phyloP scores from a whole-genome alignment of 1,284 basidiomycete species.

The Tylopilus sp. region DNA sequence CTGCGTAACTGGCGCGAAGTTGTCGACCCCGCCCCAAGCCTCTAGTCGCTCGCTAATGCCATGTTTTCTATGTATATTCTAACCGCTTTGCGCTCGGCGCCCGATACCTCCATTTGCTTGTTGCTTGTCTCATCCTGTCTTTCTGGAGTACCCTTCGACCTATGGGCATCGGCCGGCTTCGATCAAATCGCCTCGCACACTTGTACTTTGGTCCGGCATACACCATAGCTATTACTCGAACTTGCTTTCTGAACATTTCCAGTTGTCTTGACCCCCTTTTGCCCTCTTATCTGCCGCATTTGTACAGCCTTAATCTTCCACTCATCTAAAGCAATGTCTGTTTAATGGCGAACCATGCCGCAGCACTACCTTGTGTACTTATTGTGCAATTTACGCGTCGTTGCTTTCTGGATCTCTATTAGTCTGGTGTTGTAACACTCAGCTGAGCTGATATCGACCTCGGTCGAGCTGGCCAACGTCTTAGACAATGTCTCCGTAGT shows the following conservation, averaged over 20 bases:
- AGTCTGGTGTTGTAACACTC: too few relatives aligned
- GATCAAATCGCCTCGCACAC: conserved; percentile 52
- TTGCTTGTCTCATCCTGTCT: conserved; percentile 33
- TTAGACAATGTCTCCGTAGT: too few relatives aligned
- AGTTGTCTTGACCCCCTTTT: conserved; percentile 35
- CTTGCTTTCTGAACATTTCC: conserved; percentile 45
- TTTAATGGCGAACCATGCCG: conserved; percentile 36
- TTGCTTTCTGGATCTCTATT: conserved; percentile 23
- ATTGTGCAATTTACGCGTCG: conserved; percentile 37
- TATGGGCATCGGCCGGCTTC: conserved; percentile 34
- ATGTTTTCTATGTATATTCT: conserved; percentile 40
- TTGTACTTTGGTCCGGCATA: conserved; percentile 70
- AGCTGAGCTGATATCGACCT: too few relatives aligned
- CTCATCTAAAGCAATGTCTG: conserved; percentile 40
- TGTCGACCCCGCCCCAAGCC: conserved; percentile 12
- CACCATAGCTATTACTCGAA: conserved; percentile 43
- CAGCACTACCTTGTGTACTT: conserved; percentile 38
- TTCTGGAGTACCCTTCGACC: conserved; percentile 34
- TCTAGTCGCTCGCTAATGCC: conserved; percentile 31
- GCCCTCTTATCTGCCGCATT: conserved; percentile 46
- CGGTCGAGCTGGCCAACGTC: too few relatives aligned
- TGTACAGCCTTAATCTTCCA: conserved; percentile 48
- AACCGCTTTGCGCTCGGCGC: conserved; percentile 27
- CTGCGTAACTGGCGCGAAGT: conserved; percentile 10
- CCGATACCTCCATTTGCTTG: conserved; percentile 35